phyloP scores from a whole-genome alignment of 768 basidiomycete genomes.

The Naganishia friedmannii region DNA sequence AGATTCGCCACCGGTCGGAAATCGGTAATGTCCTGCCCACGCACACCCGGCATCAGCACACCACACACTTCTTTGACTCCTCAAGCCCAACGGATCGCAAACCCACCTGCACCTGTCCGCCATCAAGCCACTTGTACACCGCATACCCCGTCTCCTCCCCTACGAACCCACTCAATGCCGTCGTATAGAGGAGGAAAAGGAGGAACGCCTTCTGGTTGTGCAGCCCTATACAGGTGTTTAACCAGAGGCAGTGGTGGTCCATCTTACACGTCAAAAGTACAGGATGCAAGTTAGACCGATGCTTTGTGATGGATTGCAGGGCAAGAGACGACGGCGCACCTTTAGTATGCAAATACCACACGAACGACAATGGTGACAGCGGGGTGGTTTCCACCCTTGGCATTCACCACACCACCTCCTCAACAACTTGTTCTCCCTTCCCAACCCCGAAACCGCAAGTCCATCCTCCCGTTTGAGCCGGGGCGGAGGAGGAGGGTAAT shows the following conservation, averaged over 20 bases:
- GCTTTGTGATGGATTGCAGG: neutral
- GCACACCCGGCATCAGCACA: neutral
- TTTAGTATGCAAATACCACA: slow-evolving; percentile 45
- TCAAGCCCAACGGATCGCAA: neutral
- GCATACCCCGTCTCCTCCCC: slow-evolving; percentile 39
- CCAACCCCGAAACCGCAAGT: too few species aligned
- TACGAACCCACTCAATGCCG: slow-evolving; percentile 38
- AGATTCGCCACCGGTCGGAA: slow-evolving; percentile 40
- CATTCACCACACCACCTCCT: slow-evolving; percentile 48
- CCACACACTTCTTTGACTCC: neutral
- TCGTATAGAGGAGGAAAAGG: slow-evolving; percentile 46
- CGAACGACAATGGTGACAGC: slow-evolving; percentile 49
- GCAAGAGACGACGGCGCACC: slow-evolving; percentile 1
- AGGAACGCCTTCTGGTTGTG: slow-evolving; percentile 49
- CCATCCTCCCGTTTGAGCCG: too few species aligned
- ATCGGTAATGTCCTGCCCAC: slow-evolving; percentile 27
- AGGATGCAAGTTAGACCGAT: neutral
- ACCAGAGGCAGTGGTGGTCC: slow-evolving; percentile 52
- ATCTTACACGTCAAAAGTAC: slow-evolving; percentile 25
- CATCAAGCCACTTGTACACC: slow-evolving; percentile 35
- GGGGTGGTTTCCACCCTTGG: slow-evolving; percentile 47
- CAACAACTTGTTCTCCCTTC: neutral
- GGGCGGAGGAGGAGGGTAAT: neutral
- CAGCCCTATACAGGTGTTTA: slow-evolving; percentile 47
- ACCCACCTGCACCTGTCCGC: slow-evolving; percentile 22